Base-by-base conservation (phyloP, 202 grass and related monocot species). In the Setaria italica region DNA sequence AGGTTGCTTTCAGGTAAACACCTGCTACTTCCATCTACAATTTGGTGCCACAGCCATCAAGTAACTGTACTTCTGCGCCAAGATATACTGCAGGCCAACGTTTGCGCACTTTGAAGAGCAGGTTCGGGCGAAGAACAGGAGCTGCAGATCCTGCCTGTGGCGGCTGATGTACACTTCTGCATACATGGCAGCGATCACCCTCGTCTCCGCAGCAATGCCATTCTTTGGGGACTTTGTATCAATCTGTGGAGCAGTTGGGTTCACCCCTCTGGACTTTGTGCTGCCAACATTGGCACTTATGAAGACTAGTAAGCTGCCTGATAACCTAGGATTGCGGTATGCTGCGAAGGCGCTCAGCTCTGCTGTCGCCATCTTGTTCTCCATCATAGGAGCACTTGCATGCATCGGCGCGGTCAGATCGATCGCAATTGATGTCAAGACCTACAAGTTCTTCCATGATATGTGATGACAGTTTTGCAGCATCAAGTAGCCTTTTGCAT, bases 201-300 rank as follows among this genome's bases (percentile, higher is more conserved):
- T 98, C 15, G 25, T 90, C 69, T 86, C 89, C 0, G 85, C 92
- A 1, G 92, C 91, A 37, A 87, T 95, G 83, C 92, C 92, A 2
- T 95, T 95, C 88, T 97, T 93, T 62, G 95, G 91, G 74, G 95
- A 97, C 76, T 97, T 97, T 42, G 95, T 95, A 9, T 84, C 92
- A 17, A 73, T 97, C 32, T 95, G 91, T 47, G 92, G 92, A 81
- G 95, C 95, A 11, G 58, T 97, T 29, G 95, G 92, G 4, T 95
- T 97, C 82, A 91, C 92, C 47, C 90, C 95, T 71, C 56, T 97
- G 65, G 95, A 97, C 81, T 97, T 93, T 29, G 90, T 97, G 43
- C 77, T 97, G 67, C 92, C 95, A 3, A 87, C 76, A 34, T 77
- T 97, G 32, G 90, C 89, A 9, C 90, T 94, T 85, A 35, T 90